phyloP scores from a whole-genome alignment of 345 rosid genomes.

The Gossypium herbaceum region DNA sequence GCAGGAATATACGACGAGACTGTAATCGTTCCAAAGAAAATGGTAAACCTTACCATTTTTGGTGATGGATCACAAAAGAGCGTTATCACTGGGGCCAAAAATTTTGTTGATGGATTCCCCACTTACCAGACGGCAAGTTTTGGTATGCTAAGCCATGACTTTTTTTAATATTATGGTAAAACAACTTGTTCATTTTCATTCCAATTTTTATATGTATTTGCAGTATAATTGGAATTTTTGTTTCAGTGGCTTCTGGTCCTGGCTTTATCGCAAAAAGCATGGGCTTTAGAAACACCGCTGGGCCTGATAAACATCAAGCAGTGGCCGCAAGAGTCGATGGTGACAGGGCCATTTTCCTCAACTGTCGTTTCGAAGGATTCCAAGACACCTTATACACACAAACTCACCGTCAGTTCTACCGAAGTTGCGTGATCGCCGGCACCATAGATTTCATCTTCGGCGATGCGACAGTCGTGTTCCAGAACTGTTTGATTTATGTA shows the following conservation, averaged over 20 bases:
- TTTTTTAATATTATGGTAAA: background rate
- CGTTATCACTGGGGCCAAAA: slow-evolving; percentile 61
- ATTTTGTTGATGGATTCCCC: slow-evolving; percentile 45
- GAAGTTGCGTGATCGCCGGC: slow-evolving; percentile 63
- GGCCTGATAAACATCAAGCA: slow-evolving; percentile 64
- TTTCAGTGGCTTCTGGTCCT: slow-evolving; percentile 58
- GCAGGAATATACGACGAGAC: slow-evolving; percentile 62
- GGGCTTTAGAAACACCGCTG: slow-evolving; percentile 90
- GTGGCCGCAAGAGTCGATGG: slow-evolving; percentile 72
- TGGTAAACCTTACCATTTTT: slow-evolving; percentile 52
- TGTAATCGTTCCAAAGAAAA: slow-evolving; percentile 47
- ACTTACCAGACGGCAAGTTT: slow-evolving; percentile 61
- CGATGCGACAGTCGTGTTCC: slow-evolving; percentile 72
- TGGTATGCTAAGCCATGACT: slow-evolving; percentile 34
- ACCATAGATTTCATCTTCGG: slow-evolving; percentile 88
- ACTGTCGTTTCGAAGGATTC: slow-evolving; percentile 77
- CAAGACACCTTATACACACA: slow-evolving; percentile 71
- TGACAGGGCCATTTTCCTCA: slow-evolving; percentile 57
- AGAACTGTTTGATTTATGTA: slow-evolving; percentile 57
- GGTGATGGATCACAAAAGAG: slow-evolving; percentile 91
- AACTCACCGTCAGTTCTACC: slow-evolving; percentile 77
- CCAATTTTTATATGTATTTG: background rate
- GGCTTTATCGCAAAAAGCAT: slow-evolving; percentile 66
- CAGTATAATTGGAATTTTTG: background rate
- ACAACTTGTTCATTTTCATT: background rate